Base-by-base conservation (phyloP, 2,329 filamentous ascomycete genomes). In the Aspergillus jensenii region DNA sequence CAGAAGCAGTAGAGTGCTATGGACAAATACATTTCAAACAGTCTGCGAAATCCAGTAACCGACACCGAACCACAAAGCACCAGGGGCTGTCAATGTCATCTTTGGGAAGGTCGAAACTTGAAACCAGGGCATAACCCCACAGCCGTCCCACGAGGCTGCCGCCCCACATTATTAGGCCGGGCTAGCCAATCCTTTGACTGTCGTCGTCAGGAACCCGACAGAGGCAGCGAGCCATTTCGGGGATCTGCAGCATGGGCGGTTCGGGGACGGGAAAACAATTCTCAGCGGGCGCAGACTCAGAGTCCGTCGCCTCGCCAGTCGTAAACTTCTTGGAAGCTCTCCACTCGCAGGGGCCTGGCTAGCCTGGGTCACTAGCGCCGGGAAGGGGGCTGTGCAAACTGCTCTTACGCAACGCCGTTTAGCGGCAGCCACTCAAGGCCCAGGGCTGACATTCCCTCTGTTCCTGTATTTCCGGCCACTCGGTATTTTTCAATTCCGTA, bases 321-420 rank as follows among this genome's bases (percentile, higher is more conserved):
- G 27, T 19, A 21, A 21, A 43, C 40, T 21, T 31, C 27, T 4
- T 17, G 35, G 35, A 45, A 49, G 49, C 56, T 60, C 55, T 41
- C 25, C 50, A 48, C 45, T 15, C 45, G 31, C 31, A 48, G 31
- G 57, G 55, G 61, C 59, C 61, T 62, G 60, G 61, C 59, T 55
- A 44, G 53, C n/a, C 56, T 63, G 47, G 47, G 43, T 59, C 55
- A 59, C 62, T 66, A 66, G 64, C 63, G 56, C 62, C 64, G 64
- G 64, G 57, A 62, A 58, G 64, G 64, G 64, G 64, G 64, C 64
- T 66, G 64, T 66, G 64, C 64, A 66, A 65, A 65, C 63, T 58
- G 46, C 61, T 66, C 64, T 66, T 66, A 65, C 64, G 63, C 63
- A 66, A 64, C 57, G 55, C 60, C 33, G 59, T 59, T 59, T 55